Percentiles rank a stretch among this genome's conserved stretches.
Conservation (phyloP, 1,284 basidiomycete species). For the Macrocybe sp. region DNA sequence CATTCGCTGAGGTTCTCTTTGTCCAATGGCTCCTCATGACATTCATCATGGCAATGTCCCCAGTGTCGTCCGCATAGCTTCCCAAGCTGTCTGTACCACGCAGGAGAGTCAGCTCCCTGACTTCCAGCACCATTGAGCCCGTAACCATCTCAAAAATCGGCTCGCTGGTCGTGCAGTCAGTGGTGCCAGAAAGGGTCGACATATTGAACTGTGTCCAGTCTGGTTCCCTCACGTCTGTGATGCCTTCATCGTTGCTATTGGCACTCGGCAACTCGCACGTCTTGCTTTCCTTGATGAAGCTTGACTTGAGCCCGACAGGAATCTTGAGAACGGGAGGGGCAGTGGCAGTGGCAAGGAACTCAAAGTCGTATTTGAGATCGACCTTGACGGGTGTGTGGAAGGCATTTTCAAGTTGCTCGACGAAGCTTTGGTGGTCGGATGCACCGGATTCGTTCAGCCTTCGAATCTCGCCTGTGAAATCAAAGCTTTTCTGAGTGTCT, state of each 20-base stretch:
- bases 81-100: slow-evolving; percentile 28
- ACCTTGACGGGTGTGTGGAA: slow-evolving; percentile 71
- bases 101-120: slow-evolving; percentile 32
- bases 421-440: slow-evolving; percentile 69
- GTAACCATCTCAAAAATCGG: slow-evolving; percentile 24
- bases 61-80: slow-evolving; percentile 1
- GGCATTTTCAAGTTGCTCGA: slow-evolving; percentile 76
- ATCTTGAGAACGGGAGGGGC: slow-evolving; percentile 39
- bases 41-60: too few relatives aligned
- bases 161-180: slow-evolving; percentile 9
- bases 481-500: slow-evolving; percentile 75
- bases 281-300: neutral
- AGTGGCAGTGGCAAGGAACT: slow-evolving; percentile 30
- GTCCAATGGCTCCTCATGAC: too few relatives aligned
- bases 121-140: slow-evolving; percentile 25
- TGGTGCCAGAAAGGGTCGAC: slow-evolving; percentile 8
- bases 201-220: slow-evolving; percentile 14
- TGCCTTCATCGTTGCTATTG: slow-evolving; percentile 18
- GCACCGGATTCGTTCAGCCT: slow-evolving; percentile 66
- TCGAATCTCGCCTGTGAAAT: slow-evolving; percentile 78
- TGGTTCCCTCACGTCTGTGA: slow-evolving; percentile 20
- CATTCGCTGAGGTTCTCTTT: too few relatives aligned
- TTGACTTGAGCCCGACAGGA: slow-evolving; percentile 15
- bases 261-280: slow-evolving; percentile 4
- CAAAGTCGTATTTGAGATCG: slow-evolving; percentile 46